A percentile compares a stretch with the other conserved stretches of the same genome.
phyloP scores from a whole-genome alignment of 2,329 filamentous ascomycete species.

The Paecilomyces fulvus region DNA sequence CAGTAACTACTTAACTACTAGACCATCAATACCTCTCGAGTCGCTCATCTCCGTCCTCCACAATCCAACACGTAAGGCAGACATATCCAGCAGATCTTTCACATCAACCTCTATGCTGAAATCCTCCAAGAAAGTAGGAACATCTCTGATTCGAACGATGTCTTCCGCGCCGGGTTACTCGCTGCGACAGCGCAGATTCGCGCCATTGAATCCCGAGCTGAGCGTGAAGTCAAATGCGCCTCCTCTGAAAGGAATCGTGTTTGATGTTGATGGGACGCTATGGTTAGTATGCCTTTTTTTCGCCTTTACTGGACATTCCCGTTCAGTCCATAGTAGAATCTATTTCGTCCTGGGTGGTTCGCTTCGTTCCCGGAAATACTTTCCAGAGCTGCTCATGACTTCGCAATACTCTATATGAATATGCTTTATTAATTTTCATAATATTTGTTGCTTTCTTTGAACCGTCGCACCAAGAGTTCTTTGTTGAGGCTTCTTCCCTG shows the following conservation, averaged over 20 bases:
- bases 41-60: background rate
- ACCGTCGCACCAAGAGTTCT: background rate
- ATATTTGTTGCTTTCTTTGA: background rate
- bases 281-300: constrained; percentile 52
- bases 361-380: too few species aligned
- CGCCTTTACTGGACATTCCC: background rate
- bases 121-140: background rate
- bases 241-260: constrained; percentile 55
- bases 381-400: too few species aligned
- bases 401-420: background rate
- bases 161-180: background rate
- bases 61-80: background rate
- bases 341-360: background rate
- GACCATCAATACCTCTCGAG: background rate
- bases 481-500: too few species aligned
- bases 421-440: background rate
- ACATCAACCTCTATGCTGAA: background rate
- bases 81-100: background rate
- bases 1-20: too few species aligned
- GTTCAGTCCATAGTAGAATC: constrained; percentile 1
- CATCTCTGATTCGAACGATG: background rate
- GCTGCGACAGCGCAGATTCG: constrained; percentile 37
- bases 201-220: constrained; percentile 37
- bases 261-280: constrained; percentile 92
- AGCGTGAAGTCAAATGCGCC: constrained; percentile 26